A percentile compares a stretch with the other conserved stretches of the same genome.
Conservation (phyloP, 2,329 filamentous ascomycete species). For the Plectosphaerella plurivora region DNA sequence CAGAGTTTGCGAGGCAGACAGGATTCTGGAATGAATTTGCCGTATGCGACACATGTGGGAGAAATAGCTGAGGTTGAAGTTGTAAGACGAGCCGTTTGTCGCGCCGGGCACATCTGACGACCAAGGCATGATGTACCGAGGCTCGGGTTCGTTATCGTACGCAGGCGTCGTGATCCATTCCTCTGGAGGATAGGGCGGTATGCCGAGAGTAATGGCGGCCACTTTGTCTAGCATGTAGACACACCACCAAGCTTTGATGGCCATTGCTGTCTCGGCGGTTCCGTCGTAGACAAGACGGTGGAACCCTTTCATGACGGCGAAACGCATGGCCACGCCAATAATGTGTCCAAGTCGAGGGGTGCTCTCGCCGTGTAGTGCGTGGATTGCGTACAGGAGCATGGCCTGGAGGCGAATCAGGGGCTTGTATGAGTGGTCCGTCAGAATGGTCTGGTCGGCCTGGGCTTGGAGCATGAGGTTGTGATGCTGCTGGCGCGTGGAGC, state of each 20-base stretch:
- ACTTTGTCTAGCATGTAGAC: constrained; percentile 1
- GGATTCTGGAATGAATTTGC: neutral
- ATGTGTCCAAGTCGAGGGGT: neutral
- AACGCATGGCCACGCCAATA: neutral
- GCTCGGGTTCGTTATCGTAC: neutral
- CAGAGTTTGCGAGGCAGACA: neutral
- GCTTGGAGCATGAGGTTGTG: constrained; percentile 1
- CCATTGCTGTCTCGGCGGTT: neutral
- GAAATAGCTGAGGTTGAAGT: neutral
- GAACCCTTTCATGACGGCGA: neutral
- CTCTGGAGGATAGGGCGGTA: neutral
- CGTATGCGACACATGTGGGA: neutral
- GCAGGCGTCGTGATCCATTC: constrained; percentile 1
- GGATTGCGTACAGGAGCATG: neutral
- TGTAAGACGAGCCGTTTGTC: neutral
- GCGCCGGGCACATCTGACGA: neutral
- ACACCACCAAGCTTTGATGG: constrained; percentile 1
- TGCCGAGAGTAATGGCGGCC: neutral
- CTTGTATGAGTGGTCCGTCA: neutral
- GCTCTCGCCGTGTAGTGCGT: neutral
- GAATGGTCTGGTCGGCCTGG: neutral
- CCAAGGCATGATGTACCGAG: constrained; percentile 1
- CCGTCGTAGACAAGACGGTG: neutral
- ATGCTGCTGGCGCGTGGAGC: neutral
- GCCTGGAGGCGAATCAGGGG: neutral